Conservation (phyloP, 306 rosid species). For the Astragalus membranaceus region DNA sequence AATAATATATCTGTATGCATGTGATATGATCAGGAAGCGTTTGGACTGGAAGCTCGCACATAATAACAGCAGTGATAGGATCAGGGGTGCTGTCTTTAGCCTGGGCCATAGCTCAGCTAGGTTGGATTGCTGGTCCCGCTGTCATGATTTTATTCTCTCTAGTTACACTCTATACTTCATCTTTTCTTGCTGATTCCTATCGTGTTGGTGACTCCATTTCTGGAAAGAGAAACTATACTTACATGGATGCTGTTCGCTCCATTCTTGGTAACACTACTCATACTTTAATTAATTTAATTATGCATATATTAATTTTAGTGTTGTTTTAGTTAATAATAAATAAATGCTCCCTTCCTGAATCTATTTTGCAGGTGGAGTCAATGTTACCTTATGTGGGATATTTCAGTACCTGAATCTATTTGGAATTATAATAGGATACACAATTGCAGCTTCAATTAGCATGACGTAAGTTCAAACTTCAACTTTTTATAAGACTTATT, state of each 20-base stretch:
- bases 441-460: conserved; percentile 57
- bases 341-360: too few species aligned
- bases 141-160: conserved; percentile 45
- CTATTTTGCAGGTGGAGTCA: conserved; percentile 40
- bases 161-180: conserved; percentile 32
- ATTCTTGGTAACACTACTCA: conserved; percentile 22
- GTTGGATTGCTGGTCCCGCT: conserved; percentile 64
- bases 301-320: too few species aligned
- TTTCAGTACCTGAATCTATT: conserved; percentile 45
- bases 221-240: conserved; percentile 49
- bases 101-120: conserved; percentile 62
- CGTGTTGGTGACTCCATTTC: conserved; percentile 34
- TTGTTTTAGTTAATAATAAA: too few species aligned
- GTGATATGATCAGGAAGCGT: conserved; percentile 27
- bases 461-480: conserved; percentile 40
- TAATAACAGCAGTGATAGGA: conserved; percentile 62
- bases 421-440: conserved; percentile 52
- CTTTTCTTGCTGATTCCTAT: conserved; percentile 39
- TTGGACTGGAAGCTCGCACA: conserved; percentile 62
- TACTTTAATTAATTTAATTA: too few species aligned
- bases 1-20: too few species aligned
- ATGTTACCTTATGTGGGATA: conserved; percentile 32
- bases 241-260: conserved; percentile 53
- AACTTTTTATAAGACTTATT: background rate
- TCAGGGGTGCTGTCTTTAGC: conserved; percentile 59